phyloP scores from a whole-genome alignment of 441 rosid species.

The Hura crepitans region DNA sequence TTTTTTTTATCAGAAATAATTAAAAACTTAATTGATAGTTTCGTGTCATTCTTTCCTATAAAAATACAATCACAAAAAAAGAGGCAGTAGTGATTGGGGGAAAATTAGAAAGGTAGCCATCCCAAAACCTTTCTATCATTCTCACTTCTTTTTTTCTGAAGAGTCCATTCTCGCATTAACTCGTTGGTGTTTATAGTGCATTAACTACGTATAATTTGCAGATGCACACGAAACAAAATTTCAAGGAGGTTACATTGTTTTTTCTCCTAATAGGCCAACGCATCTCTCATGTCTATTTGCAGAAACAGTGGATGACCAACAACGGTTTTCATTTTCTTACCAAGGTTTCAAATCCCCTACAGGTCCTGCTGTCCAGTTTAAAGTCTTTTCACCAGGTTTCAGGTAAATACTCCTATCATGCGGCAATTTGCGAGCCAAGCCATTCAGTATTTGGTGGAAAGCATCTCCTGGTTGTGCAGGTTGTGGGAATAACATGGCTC shows the following conservation, averaged over 20 bases:
- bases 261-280: not conserved
- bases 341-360: constrained; percentile 81
- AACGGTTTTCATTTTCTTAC: constrained; percentile 25
- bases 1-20: too few species aligned
- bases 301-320: too few species aligned
- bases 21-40: too few species aligned
- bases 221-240: constrained; percentile 9
- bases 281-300: too few species aligned
- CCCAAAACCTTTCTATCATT: not conserved
- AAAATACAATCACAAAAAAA: too few species aligned
- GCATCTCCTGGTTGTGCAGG: constrained; percentile 85
- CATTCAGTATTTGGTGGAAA: constrained; percentile 84
- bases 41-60: too few species aligned
- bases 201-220: not conserved
- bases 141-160: not conserved
- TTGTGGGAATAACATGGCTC: constrained; percentile 85
- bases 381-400: constrained; percentile 45
- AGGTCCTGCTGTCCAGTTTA: constrained; percentile 91
- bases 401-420: constrained; percentile 45
- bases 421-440: constrained; percentile 76
- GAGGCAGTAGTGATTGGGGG: too few species aligned
- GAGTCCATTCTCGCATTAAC: too few species aligned
- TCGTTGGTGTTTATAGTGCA: not conserved
- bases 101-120: not conserved
- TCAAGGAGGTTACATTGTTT: not conserved